Conservation (phyloP, 495 filamentous ascomycete genomes). For the Poronia punctata region DNA sequence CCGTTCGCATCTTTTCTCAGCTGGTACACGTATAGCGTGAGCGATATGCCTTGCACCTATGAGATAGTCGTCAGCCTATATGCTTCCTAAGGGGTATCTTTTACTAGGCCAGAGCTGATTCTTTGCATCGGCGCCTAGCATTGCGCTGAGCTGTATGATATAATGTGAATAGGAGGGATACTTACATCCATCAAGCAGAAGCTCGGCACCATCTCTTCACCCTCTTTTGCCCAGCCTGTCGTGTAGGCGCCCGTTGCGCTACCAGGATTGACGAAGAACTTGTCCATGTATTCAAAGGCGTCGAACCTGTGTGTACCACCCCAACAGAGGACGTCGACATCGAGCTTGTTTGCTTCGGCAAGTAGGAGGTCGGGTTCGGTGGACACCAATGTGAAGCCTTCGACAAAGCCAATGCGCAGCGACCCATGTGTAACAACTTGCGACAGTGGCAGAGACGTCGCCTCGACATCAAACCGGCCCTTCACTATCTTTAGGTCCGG, state of each 20-base stretch:
- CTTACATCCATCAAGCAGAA: constrained; percentile 99
- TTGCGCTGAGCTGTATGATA: not conserved
- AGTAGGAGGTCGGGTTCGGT: constrained; percentile 86
- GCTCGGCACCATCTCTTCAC: constrained; percentile 82
- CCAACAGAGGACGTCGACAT: constrained; percentile 95
- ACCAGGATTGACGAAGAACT: constrained; percentile 98
- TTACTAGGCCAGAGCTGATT: too few species aligned
- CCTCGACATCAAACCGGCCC: constrained; percentile 89
- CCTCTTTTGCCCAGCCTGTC: constrained; percentile 46
- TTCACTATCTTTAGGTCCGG: constrained; percentile 95
- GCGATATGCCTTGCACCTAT: constrained; percentile 93
- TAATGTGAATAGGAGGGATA: constrained; percentile 19
- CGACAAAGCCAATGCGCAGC: constrained; percentile 90
- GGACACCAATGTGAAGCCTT: constrained; percentile 91
- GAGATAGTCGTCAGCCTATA: constrained; percentile 9
- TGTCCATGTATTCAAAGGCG: constrained; percentile 96
- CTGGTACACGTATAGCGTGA: constrained; percentile 97
- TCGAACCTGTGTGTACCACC: constrained; percentile 97
- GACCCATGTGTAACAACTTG: constrained; percentile 93
- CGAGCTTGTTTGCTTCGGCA: constrained; percentile 90
- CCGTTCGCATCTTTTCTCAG: constrained; percentile 84
- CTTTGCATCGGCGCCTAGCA: too few species aligned
- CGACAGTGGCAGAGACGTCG: constrained; percentile 79
- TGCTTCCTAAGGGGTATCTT: too few species aligned
- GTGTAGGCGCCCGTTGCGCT: constrained; percentile 82